These are phyloP conservation scores for Lupinus albus DNA, from an alignment of 306 rosid species.

Conservation along the genomic window DNA sequence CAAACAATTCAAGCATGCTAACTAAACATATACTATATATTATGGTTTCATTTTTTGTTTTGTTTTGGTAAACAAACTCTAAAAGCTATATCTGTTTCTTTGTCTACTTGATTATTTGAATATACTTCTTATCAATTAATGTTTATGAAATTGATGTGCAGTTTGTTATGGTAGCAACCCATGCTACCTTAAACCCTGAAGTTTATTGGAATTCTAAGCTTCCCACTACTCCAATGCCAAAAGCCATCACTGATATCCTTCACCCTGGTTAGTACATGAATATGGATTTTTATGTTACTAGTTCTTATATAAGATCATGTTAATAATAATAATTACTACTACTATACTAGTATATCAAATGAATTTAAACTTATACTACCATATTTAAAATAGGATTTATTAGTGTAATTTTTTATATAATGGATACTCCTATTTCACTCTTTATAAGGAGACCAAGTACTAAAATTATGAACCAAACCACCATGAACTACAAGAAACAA, in stretches of 20 bases:
- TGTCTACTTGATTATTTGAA: not conserved
- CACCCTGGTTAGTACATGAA: slow-evolving; percentile 46
- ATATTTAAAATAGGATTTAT: too few relatives aligned
- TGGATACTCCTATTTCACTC: too few relatives aligned
- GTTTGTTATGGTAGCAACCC: slow-evolving; percentile 51
- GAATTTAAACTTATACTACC: too few relatives aligned
- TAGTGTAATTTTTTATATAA: too few relatives aligned
- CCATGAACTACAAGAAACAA: too few relatives aligned
- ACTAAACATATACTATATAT: not conserved
- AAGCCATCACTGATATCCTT: slow-evolving; percentile 54
- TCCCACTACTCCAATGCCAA: slow-evolving; percentile 70
- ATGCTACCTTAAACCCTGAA: slow-evolving; percentile 66
- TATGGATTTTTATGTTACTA: not conserved
- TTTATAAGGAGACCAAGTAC: too few relatives aligned
- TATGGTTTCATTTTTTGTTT: not conserved
- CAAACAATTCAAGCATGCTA: not conserved
- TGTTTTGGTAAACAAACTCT: not conserved
- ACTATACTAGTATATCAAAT: too few relatives aligned
- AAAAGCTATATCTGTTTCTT: not conserved
- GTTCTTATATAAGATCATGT: too few relatives aligned
- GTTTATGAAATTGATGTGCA: slow-evolving; percentile 32
- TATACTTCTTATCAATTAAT: not conserved
- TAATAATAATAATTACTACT: too few relatives aligned
- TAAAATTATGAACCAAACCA: too few relatives aligned
- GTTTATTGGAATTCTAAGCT: slow-evolving; percentile 67